phyloP scores from a whole-genome alignment of 148 eudicot genomes.

The Cornus florida region DNA sequence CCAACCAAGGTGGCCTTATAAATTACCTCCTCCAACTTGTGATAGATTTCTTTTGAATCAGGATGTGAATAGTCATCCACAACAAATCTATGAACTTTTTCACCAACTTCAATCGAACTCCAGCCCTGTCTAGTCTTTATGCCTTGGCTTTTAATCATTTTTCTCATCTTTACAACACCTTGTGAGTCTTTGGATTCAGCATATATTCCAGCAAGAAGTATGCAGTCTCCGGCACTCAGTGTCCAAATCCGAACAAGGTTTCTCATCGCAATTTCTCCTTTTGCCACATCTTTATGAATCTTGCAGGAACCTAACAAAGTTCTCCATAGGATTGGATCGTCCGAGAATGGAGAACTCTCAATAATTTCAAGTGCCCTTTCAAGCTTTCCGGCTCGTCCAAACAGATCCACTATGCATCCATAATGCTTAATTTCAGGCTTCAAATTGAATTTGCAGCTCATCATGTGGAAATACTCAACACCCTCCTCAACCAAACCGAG shows the following conservation, averaged over 20 bases:
- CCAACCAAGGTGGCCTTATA: background rate
- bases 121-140: constrained; percentile 5
- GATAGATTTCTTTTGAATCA: constrained; percentile 14
- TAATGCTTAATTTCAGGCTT: constrained; percentile 3
- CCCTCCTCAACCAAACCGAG: constrained; percentile 10
- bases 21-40: constrained; percentile 6
- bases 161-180: constrained; percentile 14
- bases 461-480: too few relatives aligned
- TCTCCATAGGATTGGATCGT: background rate
- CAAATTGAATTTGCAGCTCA: too few relatives aligned
- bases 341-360: constrained; percentile 1
- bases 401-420: constrained; percentile 18
- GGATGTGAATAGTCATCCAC: constrained; percentile 12
- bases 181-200: constrained; percentile 6
- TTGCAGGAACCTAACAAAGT: constrained; percentile 13
- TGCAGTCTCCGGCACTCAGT: constrained; percentile 16
- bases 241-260: constrained; percentile 3
- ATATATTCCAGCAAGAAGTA: constrained; percentile 12
- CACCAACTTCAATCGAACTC: constrained; percentile 18
- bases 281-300: constrained; percentile 14
- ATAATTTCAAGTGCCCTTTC: constrained; percentile 7
- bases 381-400: constrained; percentile 15
- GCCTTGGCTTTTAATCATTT: constrained; percentile 7
- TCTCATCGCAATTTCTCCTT: constrained; percentile 13
- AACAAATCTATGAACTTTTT: constrained; percentile 7